Conservation (phyloP, 2,329 filamentous ascomycete species). For the Coniochaeta hoffmannii region DNA sequence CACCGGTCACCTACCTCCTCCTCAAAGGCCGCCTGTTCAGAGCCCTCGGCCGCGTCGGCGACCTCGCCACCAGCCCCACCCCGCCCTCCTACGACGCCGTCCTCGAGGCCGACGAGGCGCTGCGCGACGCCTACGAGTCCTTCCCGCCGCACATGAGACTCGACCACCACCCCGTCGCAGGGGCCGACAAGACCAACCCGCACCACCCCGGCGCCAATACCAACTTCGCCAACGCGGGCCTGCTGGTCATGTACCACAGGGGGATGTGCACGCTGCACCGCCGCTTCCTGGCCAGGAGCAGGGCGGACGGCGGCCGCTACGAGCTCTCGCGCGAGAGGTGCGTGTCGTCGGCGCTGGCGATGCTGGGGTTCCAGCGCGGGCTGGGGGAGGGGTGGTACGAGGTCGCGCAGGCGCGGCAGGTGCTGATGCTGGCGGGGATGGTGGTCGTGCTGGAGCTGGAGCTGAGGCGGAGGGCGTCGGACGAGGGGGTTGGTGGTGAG, state of each 20-base stretch:
- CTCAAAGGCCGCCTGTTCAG: constrained; percentile 39
- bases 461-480: background rate
- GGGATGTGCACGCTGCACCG: constrained; percentile 42
- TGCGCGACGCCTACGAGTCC: constrained; percentile 17
- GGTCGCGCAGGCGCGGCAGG: constrained; percentile 16
- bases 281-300: constrained; percentile 30
- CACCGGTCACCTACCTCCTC: constrained; percentile 42
- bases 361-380: constrained; percentile 14
- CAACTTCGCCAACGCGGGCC: constrained; percentile 32
- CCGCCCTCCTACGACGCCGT: constrained; percentile 12
- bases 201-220: constrained; percentile 24
- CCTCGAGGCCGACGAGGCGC: constrained; percentile 29
- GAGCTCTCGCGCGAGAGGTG: constrained; percentile 15
- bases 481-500: too few species aligned
- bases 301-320: constrained; percentile 7
- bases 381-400: constrained; percentile 14
- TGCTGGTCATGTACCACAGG: constrained; percentile 43
- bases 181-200: background rate
- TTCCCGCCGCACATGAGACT: constrained; percentile 15
- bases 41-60: constrained; percentile 40
- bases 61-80: constrained; percentile 17
- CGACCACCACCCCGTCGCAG: background rate
- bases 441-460: constrained; percentile 16
- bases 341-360: constrained; percentile 16
- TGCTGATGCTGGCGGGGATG: constrained; percentile 17